Percentiles rank a stretch among this genome's conserved stretches.
Evolutionary conservation across 306 rosid species (phyloP).

Genomic region (Gynostemma pentaphyllum): DNA sequence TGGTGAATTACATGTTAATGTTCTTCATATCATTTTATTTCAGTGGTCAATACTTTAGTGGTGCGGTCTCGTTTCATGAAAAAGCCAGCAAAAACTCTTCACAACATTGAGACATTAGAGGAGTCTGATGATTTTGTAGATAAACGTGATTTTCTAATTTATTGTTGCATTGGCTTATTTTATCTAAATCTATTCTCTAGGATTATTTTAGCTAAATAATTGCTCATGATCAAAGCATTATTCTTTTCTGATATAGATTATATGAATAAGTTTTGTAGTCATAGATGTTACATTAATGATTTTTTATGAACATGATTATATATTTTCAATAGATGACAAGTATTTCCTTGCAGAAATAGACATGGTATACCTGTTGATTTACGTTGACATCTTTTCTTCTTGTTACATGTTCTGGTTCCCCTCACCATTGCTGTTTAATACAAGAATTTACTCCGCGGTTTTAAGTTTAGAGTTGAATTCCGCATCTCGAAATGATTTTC

Average conservation of each 20-base stretch:
- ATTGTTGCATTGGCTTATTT: neutral
- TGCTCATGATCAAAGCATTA: constrained; percentile 9
- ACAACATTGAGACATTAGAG: constrained; percentile 19
- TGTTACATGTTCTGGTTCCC: too few species aligned
- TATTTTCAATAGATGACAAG: neutral
- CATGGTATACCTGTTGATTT: constrained; percentile 19
- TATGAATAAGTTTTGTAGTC: neutral
- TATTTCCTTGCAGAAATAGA: constrained; percentile 30
- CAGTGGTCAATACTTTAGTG: constrained; percentile 22
- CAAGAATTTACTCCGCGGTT: too few species aligned
- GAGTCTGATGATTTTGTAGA: constrained; percentile 32
- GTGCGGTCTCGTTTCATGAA: constrained; percentile 17
- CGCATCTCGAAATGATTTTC: too few species aligned
- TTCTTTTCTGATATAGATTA: neutral
- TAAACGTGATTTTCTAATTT: constrained; percentile 43
- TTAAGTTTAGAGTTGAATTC: too few species aligned
- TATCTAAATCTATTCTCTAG: neutral
- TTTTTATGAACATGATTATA: neutral
- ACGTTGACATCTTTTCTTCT: constrained; percentile 17
- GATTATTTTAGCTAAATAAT: neutral
- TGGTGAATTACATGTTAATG: constrained; percentile 2
- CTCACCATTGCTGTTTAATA: too few species aligned
- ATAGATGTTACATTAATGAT: neutral
- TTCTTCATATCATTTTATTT: constrained; percentile 7
- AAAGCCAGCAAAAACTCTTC: constrained; percentile 24